A percentile compares a stretch with the other conserved stretches of the same genome.
phyloP scores from a whole-genome alignment of 306 rosid species.

The Mimosa bimucronata region DNA sequence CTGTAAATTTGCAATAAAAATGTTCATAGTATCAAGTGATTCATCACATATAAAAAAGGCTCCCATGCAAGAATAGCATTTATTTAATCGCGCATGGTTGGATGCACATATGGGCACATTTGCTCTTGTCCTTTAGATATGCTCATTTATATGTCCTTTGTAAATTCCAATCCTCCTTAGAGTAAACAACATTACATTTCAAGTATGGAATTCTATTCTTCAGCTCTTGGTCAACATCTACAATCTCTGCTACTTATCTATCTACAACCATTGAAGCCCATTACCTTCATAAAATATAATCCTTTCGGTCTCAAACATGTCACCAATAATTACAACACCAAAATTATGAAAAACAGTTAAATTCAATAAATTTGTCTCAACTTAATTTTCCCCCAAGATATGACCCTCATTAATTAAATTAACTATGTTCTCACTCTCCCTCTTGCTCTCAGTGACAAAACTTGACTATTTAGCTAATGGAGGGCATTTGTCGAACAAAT shows the following conservation, averaged over 20 bases:
- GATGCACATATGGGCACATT: background rate
- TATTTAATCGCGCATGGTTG: background rate
- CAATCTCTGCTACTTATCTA: background rate
- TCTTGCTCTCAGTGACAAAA: background rate
- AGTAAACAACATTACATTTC: background rate
- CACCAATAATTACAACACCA: background rate
- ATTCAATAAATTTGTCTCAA: background rate
- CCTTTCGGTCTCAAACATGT: background rate
- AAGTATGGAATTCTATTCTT: background rate
- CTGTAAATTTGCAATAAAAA: background rate
- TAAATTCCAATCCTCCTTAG: background rate
- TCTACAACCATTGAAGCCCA: background rate
- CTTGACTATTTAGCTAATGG: background rate
- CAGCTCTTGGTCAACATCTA: background rate
- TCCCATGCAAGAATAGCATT: background rate
- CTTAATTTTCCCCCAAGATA: background rate
- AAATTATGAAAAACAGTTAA: background rate
- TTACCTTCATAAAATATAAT: background rate
- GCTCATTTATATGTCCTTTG: background rate
- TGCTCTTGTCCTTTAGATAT: background rate
- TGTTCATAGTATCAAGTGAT: background rate
- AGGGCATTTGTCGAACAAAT: background rate
- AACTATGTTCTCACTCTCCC: background rate
- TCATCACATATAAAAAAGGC: background rate
- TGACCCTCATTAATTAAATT: background rate